Evolutionary conservation across 1,284 basidiomycete species (phyloP).

Genomic region (Moniliophthora roreri): DNA sequence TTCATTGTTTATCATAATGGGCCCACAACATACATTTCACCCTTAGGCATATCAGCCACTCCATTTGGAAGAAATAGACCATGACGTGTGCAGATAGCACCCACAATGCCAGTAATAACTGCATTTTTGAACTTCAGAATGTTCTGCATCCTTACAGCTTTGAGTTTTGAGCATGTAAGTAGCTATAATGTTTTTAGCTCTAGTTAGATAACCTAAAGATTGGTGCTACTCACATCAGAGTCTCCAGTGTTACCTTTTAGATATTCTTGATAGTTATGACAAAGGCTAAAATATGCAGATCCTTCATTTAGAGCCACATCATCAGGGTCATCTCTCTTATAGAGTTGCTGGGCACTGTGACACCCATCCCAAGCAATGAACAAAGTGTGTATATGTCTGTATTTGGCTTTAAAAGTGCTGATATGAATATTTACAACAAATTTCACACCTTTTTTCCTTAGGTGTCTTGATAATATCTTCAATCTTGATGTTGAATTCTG

Average conservation of each 20-base stretch:
- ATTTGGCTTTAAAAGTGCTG: slow-evolving; percentile 1
- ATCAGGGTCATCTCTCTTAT: slow-evolving; percentile 27
- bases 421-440: background rate
- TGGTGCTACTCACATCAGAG: background rate
- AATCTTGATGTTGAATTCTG: slow-evolving; percentile 26
- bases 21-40: too few relatives aligned
- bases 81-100: slow-evolving; percentile 25
- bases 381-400: slow-evolving; percentile 21
- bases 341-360: slow-evolving; percentile 23
- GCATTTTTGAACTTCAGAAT: slow-evolving; percentile 26
- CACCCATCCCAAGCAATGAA: slow-evolving; percentile 27
- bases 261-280: background rate
- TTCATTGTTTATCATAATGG: too few relatives aligned
- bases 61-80: slow-evolving; percentile 16
- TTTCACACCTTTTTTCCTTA: slow-evolving; percentile 15
- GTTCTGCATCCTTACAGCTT: slow-evolving; percentile 24
- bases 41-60: too few relatives aligned
- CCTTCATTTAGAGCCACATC: slow-evolving; percentile 27
- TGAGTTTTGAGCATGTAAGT: slow-evolving; percentile 23
- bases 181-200: slow-evolving; percentile 15
- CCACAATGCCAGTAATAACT: slow-evolving; percentile 25
- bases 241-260: background rate
- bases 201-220: background rate
- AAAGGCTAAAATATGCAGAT: slow-evolving; percentile 21
- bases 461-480: slow-evolving; percentile 9